These are phyloP conservation scores for Bruguiera gymnorhiza DNA, from an alignment of 345 rosid genomes.

Conservation along the genomic window DNA sequence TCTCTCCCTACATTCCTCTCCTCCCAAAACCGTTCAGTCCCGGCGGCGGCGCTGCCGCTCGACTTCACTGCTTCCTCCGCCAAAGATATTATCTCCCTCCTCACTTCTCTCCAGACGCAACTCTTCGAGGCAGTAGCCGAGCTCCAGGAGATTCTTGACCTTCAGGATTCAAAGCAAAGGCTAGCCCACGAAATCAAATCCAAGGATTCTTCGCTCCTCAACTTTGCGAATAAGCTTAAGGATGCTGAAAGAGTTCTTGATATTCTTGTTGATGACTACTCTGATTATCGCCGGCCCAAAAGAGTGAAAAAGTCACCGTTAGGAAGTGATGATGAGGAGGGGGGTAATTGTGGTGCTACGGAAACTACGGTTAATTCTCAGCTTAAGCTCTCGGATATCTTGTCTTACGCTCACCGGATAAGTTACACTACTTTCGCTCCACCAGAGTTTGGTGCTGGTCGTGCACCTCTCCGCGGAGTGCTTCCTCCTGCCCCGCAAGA, in stretches of 20 bases:
- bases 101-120: constrained; percentile 77
- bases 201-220: constrained; percentile 53
- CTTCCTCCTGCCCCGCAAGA: constrained; percentile 97
- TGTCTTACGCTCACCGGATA: constrained; percentile 80
- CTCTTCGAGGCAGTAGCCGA: constrained; percentile 88
- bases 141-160: constrained; percentile 88
- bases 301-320: constrained; percentile 25
- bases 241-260: constrained; percentile 85
- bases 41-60: constrained; percentile 45
- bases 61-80: constrained; percentile 57
- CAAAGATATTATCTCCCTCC: constrained; percentile 60
- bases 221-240: constrained; percentile 67
- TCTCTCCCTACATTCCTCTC: constrained; percentile 68
- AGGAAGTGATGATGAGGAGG: constrained; percentile 17
- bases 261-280: constrained; percentile 76
- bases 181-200: constrained; percentile 58
- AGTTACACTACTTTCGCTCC: constrained; percentile 97
- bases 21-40: constrained; percentile 46
- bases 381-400: constrained; percentile 64
- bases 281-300: constrained; percentile 72
- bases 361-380: constrained; percentile 71
- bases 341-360: constrained; percentile 33
- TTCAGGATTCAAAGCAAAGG: constrained; percentile 74
- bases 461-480: constrained; percentile 90
- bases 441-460: constrained; percentile 85